Evolutionary conservation across 208 protist species (phyloP).

Genomic region (Novymonas esmeraldas): DNA sequence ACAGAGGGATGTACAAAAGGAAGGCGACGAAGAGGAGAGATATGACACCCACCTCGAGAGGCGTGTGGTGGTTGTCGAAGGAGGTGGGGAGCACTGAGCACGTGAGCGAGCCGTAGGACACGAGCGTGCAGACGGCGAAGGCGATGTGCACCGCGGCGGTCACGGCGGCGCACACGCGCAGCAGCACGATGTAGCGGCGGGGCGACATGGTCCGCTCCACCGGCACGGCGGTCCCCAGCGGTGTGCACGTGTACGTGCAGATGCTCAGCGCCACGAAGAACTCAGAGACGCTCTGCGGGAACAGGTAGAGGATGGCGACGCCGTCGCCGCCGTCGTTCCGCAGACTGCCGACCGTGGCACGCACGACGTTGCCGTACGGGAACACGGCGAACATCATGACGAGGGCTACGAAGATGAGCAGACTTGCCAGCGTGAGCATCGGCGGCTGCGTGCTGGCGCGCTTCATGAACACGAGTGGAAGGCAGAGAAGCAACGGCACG

Average conservation of each 20-base stretch:
- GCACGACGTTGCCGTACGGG: conserved; percentile 17
- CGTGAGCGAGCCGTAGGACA: conserved; percentile 35
- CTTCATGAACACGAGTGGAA: conserved; percentile 58
- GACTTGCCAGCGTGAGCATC: conserved; percentile 32
- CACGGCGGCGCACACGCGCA: conserved; percentile 21
- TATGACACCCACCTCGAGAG: conserved; percentile 33
- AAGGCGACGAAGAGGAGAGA: conserved; percentile 52
- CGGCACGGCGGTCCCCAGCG: conserved; percentile 33
- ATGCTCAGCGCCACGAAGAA: conserved; percentile 46
- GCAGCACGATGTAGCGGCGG: conserved; percentile 28
- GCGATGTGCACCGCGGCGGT: conserved; percentile 30
- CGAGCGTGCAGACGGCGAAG: conserved; percentile 42
- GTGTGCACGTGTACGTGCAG: conserved; percentile 31
- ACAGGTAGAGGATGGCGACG: conserved; percentile 20
- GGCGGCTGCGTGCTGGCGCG: conserved; percentile 33
- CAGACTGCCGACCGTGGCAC: conserved; percentile 1
- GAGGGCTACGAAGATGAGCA: conserved; percentile 36
- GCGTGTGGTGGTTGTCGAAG: conserved; percentile 25
- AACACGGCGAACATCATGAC: conserved; percentile 41
- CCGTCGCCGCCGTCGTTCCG: neutral
- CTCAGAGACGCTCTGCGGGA: conserved; percentile 24
- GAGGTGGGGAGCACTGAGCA: conserved; percentile 47
- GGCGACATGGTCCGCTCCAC: conserved; percentile 49
- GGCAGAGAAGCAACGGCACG: conserved; percentile 37
- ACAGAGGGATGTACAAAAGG: conserved; percentile 43